phyloP scores from a whole-genome alignment of 352 stramenopile species.

The Thalassiosira mediterranea region DNA sequence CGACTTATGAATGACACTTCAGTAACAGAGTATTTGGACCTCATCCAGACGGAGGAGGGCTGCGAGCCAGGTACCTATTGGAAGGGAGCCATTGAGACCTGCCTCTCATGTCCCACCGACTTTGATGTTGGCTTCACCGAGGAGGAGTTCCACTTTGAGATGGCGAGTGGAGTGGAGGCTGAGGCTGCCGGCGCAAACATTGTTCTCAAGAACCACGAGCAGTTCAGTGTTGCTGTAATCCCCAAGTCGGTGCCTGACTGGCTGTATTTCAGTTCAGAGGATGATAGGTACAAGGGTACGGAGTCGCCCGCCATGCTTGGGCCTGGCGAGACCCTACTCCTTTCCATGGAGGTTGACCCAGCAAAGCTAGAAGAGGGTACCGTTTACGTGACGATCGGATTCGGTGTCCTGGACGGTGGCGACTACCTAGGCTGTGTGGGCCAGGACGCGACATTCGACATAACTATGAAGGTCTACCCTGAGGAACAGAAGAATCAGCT shows the following conservation, averaged over 20 bases:
- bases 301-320: background rate
- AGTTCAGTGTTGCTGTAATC: conserved; percentile 25
- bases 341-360: conserved; percentile 1
- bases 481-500: conserved; percentile 31
- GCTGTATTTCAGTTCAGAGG: conserved; percentile 16
- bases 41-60: conserved; percentile 35
- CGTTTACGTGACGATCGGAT: conserved; percentile 21
- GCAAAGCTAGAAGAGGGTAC: conserved; percentile 2
- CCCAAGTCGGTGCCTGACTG: conserved; percentile 41
- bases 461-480: conserved; percentile 9
- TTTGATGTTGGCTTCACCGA: conserved; percentile 27
- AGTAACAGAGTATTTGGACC: conserved; percentile 24
- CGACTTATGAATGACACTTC: conserved; percentile 48
- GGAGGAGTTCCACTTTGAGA: conserved; percentile 34
- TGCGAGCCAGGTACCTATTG: conserved; percentile 31
- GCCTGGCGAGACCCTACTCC: conserved; percentile 4
- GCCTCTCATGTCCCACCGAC: conserved; percentile 14
- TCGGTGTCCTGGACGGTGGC: conserved; percentile 30
- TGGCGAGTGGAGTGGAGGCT: background rate
- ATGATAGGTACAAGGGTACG: conserved; percentile 5
- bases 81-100: conserved; percentile 27
- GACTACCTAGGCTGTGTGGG: conserved; percentile 33
- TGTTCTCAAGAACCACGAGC: conserved; percentile 27
- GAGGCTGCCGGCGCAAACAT: conserved; percentile 24
- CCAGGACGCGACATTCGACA: conserved; percentile 26